Evolutionary conservation across 495 filamentous ascomycete species (phyloP).

Genomic region (Neurospora sp.): DNA sequence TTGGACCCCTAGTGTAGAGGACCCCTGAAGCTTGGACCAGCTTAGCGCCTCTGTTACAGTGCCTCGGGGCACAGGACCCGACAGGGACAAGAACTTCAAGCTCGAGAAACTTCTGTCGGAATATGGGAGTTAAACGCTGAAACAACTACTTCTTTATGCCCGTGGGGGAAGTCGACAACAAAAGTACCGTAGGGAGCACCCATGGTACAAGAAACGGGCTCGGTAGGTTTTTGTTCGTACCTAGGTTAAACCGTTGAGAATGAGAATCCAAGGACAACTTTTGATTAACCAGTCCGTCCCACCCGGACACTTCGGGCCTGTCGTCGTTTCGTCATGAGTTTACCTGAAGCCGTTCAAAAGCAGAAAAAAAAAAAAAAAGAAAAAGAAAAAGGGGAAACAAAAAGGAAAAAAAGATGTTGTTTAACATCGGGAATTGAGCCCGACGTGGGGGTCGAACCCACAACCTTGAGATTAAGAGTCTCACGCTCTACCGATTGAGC

Average conservation of each 20-base stretch:
- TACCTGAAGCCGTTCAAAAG: not conserved
- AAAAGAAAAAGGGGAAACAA: not conserved
- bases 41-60: not conserved
- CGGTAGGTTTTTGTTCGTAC: not conserved
- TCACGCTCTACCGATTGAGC: slow-evolving; percentile 80
- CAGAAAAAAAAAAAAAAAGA: not conserved
- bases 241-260: not conserved
- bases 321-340: not conserved
- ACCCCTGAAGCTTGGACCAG: not conserved
- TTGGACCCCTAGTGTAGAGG: not conserved
- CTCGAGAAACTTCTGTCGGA: not conserved
- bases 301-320: not conserved
- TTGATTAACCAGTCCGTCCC: not conserved
- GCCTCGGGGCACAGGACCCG: not conserved
- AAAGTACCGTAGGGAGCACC: not conserved
- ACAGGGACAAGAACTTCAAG: not conserved
- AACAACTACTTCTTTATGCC: not conserved
- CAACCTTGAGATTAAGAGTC: slow-evolving; percentile 48
- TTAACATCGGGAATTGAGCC: not conserved
- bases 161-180: not conserved
- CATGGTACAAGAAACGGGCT: not conserved
- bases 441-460: not conserved
- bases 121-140: not conserved
- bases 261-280: not conserved
- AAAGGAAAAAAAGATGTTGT: not conserved